Base-by-base conservation (phyloP, 805 yeast species). In the Candida silvatica region DNA sequence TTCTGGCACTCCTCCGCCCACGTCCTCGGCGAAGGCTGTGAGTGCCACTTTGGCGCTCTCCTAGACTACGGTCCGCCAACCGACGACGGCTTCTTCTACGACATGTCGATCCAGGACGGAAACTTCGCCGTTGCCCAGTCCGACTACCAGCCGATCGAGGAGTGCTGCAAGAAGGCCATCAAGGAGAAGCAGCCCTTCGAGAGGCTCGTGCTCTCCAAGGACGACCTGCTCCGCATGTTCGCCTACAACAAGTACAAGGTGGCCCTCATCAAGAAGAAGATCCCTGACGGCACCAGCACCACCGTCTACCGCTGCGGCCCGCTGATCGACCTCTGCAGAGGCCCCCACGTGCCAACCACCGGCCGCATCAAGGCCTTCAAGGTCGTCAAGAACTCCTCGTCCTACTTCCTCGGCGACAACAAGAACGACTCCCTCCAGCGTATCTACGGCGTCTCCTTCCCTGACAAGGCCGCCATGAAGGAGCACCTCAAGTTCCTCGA, bases 1-100 rank as follows among this genome's bases (percentile, higher is more conserved):
- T 92, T 92, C 66, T 92, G 98, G 98, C 98, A 92, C 61, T 92
- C 98, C 3, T 82, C 95, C 46, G 98, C 98, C 35, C 98, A 92
- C 64, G 90, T 92, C 37, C 67, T 92, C 49, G 98, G 98, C 64
- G 98, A 92, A 67, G 90, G 97, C 32, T 83, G 95, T 67, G 98
- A 92, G 66, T 81, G 96, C 60, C 92, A 86, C 61, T 69, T 80
- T 58, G 97, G 97, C 47, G 94, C 95, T 45, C 95, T 90, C 59
- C 76, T 92, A 46, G 77, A 85, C 59, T 67, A 78, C 44, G 98
- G 98, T 47, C 98, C 98, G 22, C 98, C 98, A 59, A 90, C 96
- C 41, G 86, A 80, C 37, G 97, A 90, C 45, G 98, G 98, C 31
- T 92, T 92, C 66, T 92, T 90, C 67, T 92, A 92, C 62, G 98